Conservation (phyloP, 257 asterid species). For the Solanum chilense region DNA sequence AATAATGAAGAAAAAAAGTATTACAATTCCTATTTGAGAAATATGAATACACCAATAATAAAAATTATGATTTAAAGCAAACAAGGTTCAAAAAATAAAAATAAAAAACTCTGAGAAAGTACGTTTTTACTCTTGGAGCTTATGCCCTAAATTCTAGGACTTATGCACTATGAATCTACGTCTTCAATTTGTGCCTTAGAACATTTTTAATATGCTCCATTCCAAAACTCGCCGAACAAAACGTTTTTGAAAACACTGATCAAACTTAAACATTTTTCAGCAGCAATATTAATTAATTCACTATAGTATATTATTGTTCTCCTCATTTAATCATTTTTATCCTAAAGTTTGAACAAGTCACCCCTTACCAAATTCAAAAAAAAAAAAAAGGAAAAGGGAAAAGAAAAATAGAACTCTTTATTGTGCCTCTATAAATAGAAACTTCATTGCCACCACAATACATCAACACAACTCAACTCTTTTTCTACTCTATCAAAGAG, state of each 20-base stretch:
- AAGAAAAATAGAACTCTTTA: not conserved
- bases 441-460: not conserved
- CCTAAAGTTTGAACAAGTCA: not conserved
- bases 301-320: not conserved
- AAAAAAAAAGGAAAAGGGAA: not conserved
- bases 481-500: not conserved
- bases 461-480: not conserved
- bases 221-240: not conserved
- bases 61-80: too few species aligned
- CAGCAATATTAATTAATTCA: not conserved
- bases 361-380: not conserved
- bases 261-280: not conserved
- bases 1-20: too few species aligned
- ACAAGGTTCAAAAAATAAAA: too few species aligned
- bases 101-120: too few species aligned
- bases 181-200: not conserved
- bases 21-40: too few species aligned
- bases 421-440: not conserved
- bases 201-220: accelerated
- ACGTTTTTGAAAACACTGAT: accelerated
- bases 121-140: not conserved
- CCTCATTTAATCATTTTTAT: not conserved
- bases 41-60: not conserved
- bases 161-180: too few species aligned
- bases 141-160: not conserved